Percentiles rank a stretch among this genome's conserved stretches.
These are phyloP conservation scores for Populus deltoides DNA, from an alignment of 345 rosid species.

Conservation along the genomic window DNA sequence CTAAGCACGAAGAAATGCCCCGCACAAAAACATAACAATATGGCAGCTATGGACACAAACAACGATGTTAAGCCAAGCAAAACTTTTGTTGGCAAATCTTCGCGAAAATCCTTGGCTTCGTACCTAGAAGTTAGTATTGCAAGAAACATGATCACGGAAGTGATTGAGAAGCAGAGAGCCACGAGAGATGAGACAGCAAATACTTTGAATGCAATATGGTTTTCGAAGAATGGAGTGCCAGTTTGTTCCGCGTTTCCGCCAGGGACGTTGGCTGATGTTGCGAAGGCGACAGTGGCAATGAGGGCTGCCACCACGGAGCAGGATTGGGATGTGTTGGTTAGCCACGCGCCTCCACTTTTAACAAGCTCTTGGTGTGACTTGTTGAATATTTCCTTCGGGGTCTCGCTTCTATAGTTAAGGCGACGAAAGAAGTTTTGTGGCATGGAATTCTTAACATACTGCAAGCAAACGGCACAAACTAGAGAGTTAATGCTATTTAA, in stretches of 20 bases:
- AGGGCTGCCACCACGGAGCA: conserved; percentile 59
- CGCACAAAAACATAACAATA: conserved; percentile 44
- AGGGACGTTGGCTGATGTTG: conserved; percentile 41
- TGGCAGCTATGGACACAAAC: conserved; percentile 24
- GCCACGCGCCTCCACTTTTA: conserved; percentile 44
- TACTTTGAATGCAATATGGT: conserved; percentile 11
- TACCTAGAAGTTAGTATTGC: conserved; percentile 27
- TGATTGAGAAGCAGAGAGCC: conserved; percentile 27
- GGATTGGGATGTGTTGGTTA: conserved; percentile 43
- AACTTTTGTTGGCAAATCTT: conserved; percentile 12
- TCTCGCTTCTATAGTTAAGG: conserved; percentile 26
- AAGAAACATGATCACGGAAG: conserved; percentile 25
- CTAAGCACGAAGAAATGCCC: conserved; percentile 51
- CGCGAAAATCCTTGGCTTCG: conserved; percentile 16
- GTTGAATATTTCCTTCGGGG: conserved; percentile 38
- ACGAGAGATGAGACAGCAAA: conserved; percentile 28
- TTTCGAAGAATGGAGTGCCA: conserved; percentile 12
- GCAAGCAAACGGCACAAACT: not conserved
- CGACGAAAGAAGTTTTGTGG: conserved; percentile 30
- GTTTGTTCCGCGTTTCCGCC: conserved; percentile 6
- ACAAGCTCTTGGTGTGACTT: conserved; percentile 34
- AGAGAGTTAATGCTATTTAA: no score
- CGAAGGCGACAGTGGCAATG: conserved; percentile 53
- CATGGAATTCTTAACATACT: conserved; percentile 50
- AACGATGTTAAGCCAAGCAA: conserved; percentile 18